Conservation (phyloP, 371 early-diverging fungal genomes). For the Apophysomyces elegans region DNA sequence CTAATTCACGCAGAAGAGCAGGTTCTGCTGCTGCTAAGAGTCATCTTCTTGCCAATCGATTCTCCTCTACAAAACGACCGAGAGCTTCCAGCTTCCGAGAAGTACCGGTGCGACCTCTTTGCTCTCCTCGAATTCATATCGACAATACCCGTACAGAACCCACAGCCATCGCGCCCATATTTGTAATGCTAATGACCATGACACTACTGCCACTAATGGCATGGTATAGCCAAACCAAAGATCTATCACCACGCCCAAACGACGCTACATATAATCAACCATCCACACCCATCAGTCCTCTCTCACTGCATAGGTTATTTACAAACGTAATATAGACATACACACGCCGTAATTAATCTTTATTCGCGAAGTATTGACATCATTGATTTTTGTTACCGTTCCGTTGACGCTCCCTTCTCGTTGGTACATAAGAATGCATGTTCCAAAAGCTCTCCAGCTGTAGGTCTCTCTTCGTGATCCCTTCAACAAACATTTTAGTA, state of each 20-base stretch:
- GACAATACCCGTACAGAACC: neutral
- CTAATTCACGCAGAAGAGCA: conserved; percentile 1
- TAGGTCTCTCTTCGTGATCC: conserved; percentile 64
- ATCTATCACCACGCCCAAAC: neutral
- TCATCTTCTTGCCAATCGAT: neutral
- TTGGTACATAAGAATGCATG: conserved; percentile 51
- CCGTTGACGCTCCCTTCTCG: neutral
- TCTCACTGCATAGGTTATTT: conserved; percentile 3
- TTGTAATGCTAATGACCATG: neutral
- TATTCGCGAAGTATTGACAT: neutral
- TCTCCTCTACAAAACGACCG: neutral
- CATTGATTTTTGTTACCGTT: neutral
- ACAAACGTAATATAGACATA: conserved; percentile 6
- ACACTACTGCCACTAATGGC: neutral
- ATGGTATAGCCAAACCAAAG: conserved; percentile 1
- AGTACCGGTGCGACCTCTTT: neutral
- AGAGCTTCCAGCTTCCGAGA: conserved; percentile 14
- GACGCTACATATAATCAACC: neutral
- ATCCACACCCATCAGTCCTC: conserved; percentile 2
- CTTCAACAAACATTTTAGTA: conserved; percentile 27
- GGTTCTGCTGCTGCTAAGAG: conserved; percentile 5
- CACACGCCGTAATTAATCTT: neutral
- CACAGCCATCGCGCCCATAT: neutral
- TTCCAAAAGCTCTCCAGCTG: conserved; percentile 58
- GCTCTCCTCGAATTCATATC: neutral